Base-by-base conservation (phyloP, 805 yeast species). In the Spathaspora passalidarum region DNA sequence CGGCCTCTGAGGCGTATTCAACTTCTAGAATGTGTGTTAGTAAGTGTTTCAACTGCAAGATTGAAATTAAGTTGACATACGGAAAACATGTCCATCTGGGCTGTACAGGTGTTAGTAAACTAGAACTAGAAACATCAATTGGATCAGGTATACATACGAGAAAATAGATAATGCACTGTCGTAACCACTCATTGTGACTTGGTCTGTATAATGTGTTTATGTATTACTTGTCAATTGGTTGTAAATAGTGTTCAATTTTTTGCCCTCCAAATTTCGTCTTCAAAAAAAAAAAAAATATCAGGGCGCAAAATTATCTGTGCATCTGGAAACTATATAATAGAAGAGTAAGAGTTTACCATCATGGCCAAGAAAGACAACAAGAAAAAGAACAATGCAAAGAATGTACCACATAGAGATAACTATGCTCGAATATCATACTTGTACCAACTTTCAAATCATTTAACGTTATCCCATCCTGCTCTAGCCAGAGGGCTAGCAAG, bases 31-130 rank as follows among this genome's bases (percentile, higher is more conserved):
- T 18, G 42, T 49, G 36, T 34, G 73, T 66, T 67, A 65, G 72
- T 67, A 66, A 22, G 21, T 11, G 3, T 9, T 17, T 18, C 10
- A 3, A 44, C 8, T 13, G 10, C 11, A 9, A 21, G 3, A 2
- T 6, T 11, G 38, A 13, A n/a, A 29, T 29, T 4, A 29, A n/a
- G 13, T 9, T n/a, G 14, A 77, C 84, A 49, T 77, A 80, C 84
- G 99, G 76, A 92, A 92, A 63, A 92, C 96, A 66, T 92, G 97
- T 49, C 99, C 99, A 72, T 92, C 99, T 55, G 99, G 99, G 68
- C 94, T 86, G 55, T n/a, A 40, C 19, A 39, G 6, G 17, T 20
- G 79, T 74, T 61, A 64, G 68, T 60, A 56, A 37, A 18, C 26
- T 4, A 22, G 14, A 13, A 13, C 36, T 42, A 14, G 21, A 22